These are phyloP conservation scores for Ophiostoma ulmi DNA, from an alignment of 2,329 filamentous ascomycete genomes.

Conservation along the genomic window DNA sequence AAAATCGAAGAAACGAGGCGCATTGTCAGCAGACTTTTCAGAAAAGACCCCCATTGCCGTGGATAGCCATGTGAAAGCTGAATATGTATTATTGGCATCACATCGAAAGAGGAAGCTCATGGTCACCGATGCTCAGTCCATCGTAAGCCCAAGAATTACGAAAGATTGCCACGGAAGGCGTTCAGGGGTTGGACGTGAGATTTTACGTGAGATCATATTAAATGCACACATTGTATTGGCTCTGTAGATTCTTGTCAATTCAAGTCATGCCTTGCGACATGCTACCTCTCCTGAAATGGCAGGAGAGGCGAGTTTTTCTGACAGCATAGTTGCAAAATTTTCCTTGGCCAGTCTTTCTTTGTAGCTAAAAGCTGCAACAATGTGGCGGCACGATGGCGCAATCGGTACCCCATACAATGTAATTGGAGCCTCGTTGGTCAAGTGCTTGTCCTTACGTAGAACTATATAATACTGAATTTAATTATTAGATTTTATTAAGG, in stretches of 20 bases:
- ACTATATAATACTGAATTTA: background rate
- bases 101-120: background rate
- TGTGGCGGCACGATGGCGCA: background rate
- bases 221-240: background rate
- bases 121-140: background rate
- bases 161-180: background rate
- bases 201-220: background rate
- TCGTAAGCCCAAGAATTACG: background rate
- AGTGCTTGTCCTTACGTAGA: background rate
- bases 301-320: constrained; percentile 15
- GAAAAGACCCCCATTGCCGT: background rate
- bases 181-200: background rate
- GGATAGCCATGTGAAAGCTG: background rate
- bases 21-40: background rate
- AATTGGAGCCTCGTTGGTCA: background rate
- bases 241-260: background rate
- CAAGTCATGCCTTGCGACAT: constrained; percentile 8
- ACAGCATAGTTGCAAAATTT: constrained; percentile 16
- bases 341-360: background rate
- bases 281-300: background rate
- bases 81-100: background rate
- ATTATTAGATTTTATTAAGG: background rate
- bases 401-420: constrained; percentile 7
- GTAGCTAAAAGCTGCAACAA: background rate
- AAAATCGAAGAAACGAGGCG: background rate